Evolutionary conservation across 192 early-diverging fungal genomes (phyloP), one percentile per base, ranked within the genome.

Genomic region (Entrophospora sp.): DNA sequence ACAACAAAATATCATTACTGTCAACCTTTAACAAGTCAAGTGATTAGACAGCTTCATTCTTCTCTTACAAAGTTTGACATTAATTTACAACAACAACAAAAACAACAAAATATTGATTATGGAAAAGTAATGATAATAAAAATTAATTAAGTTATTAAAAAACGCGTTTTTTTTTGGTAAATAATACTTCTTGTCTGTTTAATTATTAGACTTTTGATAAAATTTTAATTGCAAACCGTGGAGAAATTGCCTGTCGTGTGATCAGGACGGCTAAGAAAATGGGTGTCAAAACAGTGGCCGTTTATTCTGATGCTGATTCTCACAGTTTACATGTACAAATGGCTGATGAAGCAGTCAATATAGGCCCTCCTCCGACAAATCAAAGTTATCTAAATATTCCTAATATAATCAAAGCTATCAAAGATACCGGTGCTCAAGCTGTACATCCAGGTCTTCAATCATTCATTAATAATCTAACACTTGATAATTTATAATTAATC

Each of bases 361-460:
- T 95, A 59, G 91, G 92, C 9, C 87, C 93, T 3, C 81, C 90
- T 2, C 85, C 90, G 10, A 81, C 95, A 5, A 75, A 71, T 13
- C 83, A 93, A 71, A 86, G 83, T 43, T 97, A 97, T 78, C 83
- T 97, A 1, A 84, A 84, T 69, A 81, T 93, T 42, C 76, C 78
- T 14, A 88, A 84, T 44, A 92, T 97, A 51, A 60, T 97, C 53
- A 72, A 81, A 5, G 92, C 89, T 30, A 83, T 89, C 48, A 79
- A 86, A 60, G 40, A 77, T 28, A 87, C 89, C 49, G 89, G 89
- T 6, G 88, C 90, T 10, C 83, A 97, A 72, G 95, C 95, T 20
- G 92, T 97, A 43, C 95, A 97, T 67, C 95, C 95, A 0, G 93
- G 75, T 76, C n/a, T n/a, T n/a, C n/a, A n/a, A n/a, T n/a, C n/a